Conservation (phyloP, 345 rosid species). For the Turritis glabra region DNA sequence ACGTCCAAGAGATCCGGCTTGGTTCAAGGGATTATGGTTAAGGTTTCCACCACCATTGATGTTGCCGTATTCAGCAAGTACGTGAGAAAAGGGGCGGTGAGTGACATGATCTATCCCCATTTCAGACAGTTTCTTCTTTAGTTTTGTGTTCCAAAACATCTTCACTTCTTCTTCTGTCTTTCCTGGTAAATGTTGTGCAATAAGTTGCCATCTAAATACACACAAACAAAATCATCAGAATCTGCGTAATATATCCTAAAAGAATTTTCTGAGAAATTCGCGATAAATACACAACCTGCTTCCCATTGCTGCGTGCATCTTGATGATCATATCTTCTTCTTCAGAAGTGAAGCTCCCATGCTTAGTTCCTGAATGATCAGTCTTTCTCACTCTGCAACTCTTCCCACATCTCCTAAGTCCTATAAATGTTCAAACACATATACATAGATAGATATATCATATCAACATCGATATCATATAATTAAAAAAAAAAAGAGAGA, state of each 20-base stretch:
- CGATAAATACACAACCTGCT: constrained; percentile 56
- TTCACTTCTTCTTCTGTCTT: constrained; percentile 95
- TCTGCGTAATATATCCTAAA: neutral
- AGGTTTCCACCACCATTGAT: constrained; percentile 51
- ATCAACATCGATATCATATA: neutral
- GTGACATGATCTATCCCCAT: constrained; percentile 97
- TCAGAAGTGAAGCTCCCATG: constrained; percentile 71
- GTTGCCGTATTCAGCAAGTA: constrained; percentile 83
- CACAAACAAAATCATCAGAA: constrained; percentile 10
- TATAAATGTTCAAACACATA: constrained; percentile 20
- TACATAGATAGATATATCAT: neutral
- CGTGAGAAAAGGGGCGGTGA: constrained; percentile 88
- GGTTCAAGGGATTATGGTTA: constrained; percentile 45
- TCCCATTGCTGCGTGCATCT: constrained; percentile 89
- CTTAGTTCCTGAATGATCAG: constrained; percentile 54
- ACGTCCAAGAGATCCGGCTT: constrained; percentile 49
- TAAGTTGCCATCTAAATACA: constrained; percentile 74
- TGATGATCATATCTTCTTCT: constrained; percentile 83
- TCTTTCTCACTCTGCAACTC: constrained; percentile 82
- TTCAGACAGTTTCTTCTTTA: constrained; percentile 79
- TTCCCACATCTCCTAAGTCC: constrained; percentile 78
- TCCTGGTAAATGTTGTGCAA: constrained; percentile 91
- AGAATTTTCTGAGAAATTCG: neutral
- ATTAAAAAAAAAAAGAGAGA: neutral
- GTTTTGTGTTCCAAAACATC: constrained; percentile 90